A percentile compares a stretch with the other conserved stretches of the same genome.
Conservation (phyloP, 2,329 filamentous ascomycete species). For the Chaetomiaceae sp. region DNA sequence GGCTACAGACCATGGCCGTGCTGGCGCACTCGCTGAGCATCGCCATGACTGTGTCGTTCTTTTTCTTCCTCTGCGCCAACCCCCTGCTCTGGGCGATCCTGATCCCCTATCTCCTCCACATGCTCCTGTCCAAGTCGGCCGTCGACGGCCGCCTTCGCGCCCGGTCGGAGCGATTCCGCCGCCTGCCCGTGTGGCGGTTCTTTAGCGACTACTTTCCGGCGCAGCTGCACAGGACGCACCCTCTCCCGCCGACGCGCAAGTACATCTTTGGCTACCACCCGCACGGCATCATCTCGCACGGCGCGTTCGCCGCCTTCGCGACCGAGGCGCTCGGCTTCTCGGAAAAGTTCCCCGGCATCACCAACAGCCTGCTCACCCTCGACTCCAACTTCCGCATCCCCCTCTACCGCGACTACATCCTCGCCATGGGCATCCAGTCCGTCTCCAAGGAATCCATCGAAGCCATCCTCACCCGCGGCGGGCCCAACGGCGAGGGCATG, state of each 20-base stretch:
- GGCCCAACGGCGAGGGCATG: conserved; percentile 73
- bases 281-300: conserved; percentile 94
- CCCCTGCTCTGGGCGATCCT: conserved; percentile 83
- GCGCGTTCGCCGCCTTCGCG: conserved; percentile 86
- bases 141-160: conserved; percentile 70
- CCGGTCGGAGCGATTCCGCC: conserved; percentile 70
- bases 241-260: conserved; percentile 74
- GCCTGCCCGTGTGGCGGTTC: conserved; percentile 73
- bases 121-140: conserved; percentile 72
- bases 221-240: conserved; percentile 75
- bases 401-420: conserved; percentile 89
- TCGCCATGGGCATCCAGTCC: conserved; percentile 79
- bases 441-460: conserved; percentile 90
- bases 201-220: conserved; percentile 94
- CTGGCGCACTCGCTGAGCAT: conserved; percentile 69
- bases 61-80: conserved; percentile 88
- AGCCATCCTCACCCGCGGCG: conserved; percentile 77
- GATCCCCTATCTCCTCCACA: conserved; percentile 74
- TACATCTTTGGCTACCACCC: conserved; percentile 98
- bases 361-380: conserved; percentile 87
- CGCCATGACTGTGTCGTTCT: conserved; percentile 65
- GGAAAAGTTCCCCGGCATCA: conserved; percentile 88
- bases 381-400: conserved; percentile 94
- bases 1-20: conserved; percentile 74
- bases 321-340: conserved; percentile 87